phyloP scores from a whole-genome alignment of 441 rosid species.

The Jatropha multifida region DNA sequence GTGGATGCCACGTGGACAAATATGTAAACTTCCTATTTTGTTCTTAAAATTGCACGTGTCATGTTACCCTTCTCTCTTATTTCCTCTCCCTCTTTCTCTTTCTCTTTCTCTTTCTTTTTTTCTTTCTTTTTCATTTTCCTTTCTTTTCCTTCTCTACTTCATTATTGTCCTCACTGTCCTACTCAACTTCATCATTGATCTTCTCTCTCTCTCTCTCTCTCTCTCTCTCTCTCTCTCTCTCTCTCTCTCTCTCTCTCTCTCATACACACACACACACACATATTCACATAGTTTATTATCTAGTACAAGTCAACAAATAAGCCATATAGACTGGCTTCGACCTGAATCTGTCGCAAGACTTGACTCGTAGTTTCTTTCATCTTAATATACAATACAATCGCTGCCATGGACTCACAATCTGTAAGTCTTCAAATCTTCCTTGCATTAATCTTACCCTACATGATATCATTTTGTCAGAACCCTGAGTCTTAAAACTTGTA shows the following conservation, averaged over 20 bases:
- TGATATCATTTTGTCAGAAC: conserved; percentile 20
- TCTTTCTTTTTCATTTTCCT: too few relatives aligned
- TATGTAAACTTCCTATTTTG: too few relatives aligned
- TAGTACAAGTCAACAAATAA: conserved; percentile 25
- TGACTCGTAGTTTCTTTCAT: conserved; percentile 15
- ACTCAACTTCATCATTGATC: too few relatives aligned
- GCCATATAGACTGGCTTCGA: not conserved
- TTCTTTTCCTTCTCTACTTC: too few relatives aligned
- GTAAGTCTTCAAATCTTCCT: conserved; percentile 29
- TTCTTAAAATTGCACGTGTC: too few relatives aligned
- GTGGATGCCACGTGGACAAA: too few relatives aligned
- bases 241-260: conserved; percentile 2
- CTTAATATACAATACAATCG: not conserved
- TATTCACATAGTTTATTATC: conserved; percentile 39
- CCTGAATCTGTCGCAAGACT: conserved; percentile 23
- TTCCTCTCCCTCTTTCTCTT: too few relatives aligned
- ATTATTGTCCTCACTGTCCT: too few relatives aligned
- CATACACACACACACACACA: too few relatives aligned
- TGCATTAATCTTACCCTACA: conserved; percentile 12
- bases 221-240: not conserved
- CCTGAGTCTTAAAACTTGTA: conserved; percentile 9
- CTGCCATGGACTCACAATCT: conserved; percentile 34
- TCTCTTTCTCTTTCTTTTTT: too few relatives aligned
- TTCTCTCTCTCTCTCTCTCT: conserved; percentile 16
- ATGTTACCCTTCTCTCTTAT: too few relatives aligned